Conservation (phyloP, 2,329 filamentous ascomycete species). For the Aspergillus puulaauensis region DNA sequence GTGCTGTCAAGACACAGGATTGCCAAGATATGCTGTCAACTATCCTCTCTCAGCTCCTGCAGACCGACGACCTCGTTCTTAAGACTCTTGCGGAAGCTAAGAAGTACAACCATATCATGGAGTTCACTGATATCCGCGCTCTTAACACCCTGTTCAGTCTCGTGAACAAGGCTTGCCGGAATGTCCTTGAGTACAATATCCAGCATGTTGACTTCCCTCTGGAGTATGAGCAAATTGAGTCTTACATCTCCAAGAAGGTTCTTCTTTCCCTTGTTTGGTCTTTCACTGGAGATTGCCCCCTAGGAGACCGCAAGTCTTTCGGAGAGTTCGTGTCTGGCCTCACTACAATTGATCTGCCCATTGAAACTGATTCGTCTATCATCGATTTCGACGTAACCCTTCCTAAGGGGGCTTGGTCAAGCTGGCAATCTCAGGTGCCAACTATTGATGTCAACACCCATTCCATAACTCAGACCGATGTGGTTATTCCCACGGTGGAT, state of each 20-base stretch:
- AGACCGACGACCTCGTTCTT: slow-evolving; percentile 75
- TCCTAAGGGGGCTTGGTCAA: slow-evolving; percentile 82
- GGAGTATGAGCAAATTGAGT: slow-evolving; percentile 84
- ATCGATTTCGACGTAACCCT: slow-evolving; percentile 94
- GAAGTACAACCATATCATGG: slow-evolving; percentile 93
- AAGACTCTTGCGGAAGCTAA: slow-evolving; percentile 74
- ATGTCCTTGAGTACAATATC: slow-evolving; percentile 91
- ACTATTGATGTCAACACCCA: slow-evolving; percentile 97
- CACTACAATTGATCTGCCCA: slow-evolving; percentile 81
- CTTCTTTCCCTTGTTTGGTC: slow-evolving; percentile 93
- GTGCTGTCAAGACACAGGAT: slow-evolving; percentile 73
- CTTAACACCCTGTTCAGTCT: slow-evolving; percentile 93
- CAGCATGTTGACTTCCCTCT: slow-evolving; percentile 93
- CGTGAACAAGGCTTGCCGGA: slow-evolving; percentile 88
- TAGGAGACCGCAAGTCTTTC: slow-evolving; percentile 82
- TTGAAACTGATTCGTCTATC: slow-evolving; percentile 72
- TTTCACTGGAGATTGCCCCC: slow-evolving; percentile 88
- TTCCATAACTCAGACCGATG: slow-evolving; percentile 94
- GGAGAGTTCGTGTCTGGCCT: slow-evolving; percentile 80
- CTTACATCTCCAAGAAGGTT: slow-evolving; percentile 89
- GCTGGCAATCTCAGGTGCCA: slow-evolving; percentile 94
- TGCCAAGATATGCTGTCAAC: slow-evolving; percentile 79
- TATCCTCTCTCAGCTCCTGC: slow-evolving; percentile 72
- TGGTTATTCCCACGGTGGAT: slow-evolving; percentile 96
- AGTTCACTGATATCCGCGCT: slow-evolving; percentile 87